Percentiles rank a stretch among this genome's conserved stretches.
Conservation (phyloP, 2,329 filamentous ascomycete species). For the Diaporthe batatas region DNA sequence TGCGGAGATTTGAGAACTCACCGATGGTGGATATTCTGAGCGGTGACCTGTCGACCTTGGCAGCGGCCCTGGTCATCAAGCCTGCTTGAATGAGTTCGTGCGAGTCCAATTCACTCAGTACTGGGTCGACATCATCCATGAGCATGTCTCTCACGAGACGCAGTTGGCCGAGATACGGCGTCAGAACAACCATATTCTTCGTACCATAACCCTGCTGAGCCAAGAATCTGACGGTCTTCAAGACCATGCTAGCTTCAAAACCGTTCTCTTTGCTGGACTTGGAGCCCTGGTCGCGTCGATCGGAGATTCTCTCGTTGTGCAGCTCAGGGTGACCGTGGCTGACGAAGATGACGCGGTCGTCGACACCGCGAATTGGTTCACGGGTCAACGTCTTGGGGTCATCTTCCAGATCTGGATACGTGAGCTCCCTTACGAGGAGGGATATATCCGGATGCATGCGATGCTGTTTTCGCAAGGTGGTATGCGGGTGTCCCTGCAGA, state of each 20-base stretch:
- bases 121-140: constrained; percentile 69
- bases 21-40: constrained; percentile 78
- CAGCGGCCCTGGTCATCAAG: constrained; percentile 65
- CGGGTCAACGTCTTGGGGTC: constrained; percentile 62
- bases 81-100: constrained; percentile 74
- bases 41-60: constrained; percentile 63
- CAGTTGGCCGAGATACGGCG: constrained; percentile 80
- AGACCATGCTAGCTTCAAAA: constrained; percentile 75
- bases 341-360: constrained; percentile 74
- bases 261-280: constrained; percentile 71
- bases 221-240: constrained; percentile 75
- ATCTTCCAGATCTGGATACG: constrained; percentile 73
- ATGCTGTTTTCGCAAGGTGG: constrained; percentile 72
- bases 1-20: constrained; percentile 53
- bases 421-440: constrained; percentile 65
- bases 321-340: constrained; percentile 71
- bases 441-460: constrained; percentile 79
- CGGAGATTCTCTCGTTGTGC: constrained; percentile 56
- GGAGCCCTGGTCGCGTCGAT: constrained; percentile 63
- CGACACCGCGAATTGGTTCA: constrained; percentile 66
- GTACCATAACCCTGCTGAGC: constrained; percentile 79
- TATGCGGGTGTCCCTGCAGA: constrained; percentile 64
- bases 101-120: constrained; percentile 77
- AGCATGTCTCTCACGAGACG: constrained; percentile 67
- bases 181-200: constrained; percentile 75